These are phyloP conservation scores for Annulohypoxylon nitens DNA, from an alignment of 495 filamentous ascomycete species.

Conservation along the genomic window DNA sequence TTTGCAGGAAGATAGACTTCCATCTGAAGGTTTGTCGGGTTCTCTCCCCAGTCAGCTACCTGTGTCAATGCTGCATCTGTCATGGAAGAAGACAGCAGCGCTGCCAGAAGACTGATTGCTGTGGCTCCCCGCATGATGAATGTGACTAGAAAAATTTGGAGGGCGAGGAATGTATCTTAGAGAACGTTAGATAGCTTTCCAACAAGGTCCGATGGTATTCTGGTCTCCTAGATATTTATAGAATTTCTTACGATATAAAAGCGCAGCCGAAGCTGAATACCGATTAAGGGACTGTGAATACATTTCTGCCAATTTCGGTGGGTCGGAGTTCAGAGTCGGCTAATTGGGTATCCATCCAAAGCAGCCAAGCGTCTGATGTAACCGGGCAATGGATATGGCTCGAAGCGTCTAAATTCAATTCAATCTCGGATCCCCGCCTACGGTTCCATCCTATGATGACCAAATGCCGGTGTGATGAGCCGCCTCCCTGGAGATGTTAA, in stretches of 20 bases:
- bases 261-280: slow-evolving; percentile 19
- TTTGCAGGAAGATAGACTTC: slow-evolving; percentile 55
- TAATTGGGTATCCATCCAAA: slow-evolving; percentile 36
- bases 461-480: slow-evolving; percentile 32
- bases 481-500: background rate
- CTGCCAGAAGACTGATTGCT: slow-evolving; percentile 13
- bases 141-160: background rate
- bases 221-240: slow-evolving; percentile 20
- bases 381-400: slow-evolving; percentile 17
- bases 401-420: slow-evolving; percentile 33
- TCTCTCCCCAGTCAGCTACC: slow-evolving; percentile 51
- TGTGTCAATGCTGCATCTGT: slow-evolving; percentile 39
- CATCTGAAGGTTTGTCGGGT: slow-evolving; percentile 59
- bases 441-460: slow-evolving; percentile 3
- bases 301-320: slow-evolving; percentile 23
- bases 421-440: slow-evolving; percentile 32
- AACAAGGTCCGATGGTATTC: background rate
- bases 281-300: background rate
- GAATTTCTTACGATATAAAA: background rate
- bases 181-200: background rate
- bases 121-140: slow-evolving; percentile 23
- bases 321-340: slow-evolving; percentile 28
- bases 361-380: slow-evolving; percentile 34
- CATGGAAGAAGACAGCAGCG: slow-evolving; percentile 19
- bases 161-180: background rate